Conservation (phyloP, 179 eudicot genomes). For the Silene noctiflora region DNA sequence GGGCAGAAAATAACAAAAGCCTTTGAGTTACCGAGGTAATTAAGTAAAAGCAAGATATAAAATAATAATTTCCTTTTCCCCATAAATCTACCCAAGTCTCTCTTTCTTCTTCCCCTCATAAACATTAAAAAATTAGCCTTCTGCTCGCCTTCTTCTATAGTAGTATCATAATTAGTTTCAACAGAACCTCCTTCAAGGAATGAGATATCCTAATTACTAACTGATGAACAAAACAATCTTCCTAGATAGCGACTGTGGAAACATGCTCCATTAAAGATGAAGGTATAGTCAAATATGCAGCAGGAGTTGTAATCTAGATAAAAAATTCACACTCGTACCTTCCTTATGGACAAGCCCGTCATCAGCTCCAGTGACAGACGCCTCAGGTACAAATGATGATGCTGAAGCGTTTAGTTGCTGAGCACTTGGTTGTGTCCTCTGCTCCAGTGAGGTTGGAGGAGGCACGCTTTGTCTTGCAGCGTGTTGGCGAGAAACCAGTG, state of each 20-base stretch:
- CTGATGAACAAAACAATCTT: constrained; percentile 4
- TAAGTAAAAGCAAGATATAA: no score
- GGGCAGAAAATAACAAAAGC: no score
- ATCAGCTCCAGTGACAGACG: constrained; percentile 39
- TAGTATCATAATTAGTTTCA: no score
- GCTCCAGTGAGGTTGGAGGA: constrained; percentile 49
- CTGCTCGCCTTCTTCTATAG: no score
- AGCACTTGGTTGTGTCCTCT: constrained; percentile 39
- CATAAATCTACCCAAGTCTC: no score
- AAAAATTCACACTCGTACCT: constrained; percentile 33
- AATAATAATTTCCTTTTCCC: no score
- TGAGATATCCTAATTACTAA: background rate
- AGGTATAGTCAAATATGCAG: background rate
- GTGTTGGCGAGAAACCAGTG: constrained; percentile 37
- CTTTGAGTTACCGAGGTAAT: no score
- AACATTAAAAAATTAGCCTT: no score
- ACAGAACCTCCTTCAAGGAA: background rate
- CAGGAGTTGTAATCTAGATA: background rate
- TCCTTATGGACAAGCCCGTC: constrained; percentile 42
- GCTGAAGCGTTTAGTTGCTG: constrained; percentile 46
- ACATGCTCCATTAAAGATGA: background rate
- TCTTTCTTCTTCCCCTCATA: no score
- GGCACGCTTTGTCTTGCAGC: constrained; percentile 37
- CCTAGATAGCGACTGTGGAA: background rate
- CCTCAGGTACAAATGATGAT: constrained; percentile 42